Evolutionary conservation across 768 basidiomycete species (phyloP).

Genomic region (Suillus subaureus): DNA sequence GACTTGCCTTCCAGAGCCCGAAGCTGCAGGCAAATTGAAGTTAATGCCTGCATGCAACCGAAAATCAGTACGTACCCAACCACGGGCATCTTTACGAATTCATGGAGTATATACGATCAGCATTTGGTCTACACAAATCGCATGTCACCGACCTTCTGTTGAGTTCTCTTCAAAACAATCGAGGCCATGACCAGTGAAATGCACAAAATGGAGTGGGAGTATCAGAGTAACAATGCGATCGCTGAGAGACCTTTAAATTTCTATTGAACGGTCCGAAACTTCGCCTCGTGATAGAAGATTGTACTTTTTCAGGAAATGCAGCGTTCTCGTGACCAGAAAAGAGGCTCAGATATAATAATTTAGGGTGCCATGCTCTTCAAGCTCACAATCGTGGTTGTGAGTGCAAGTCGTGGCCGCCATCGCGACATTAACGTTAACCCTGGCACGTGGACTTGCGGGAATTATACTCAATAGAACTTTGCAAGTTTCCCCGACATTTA

Average conservation of each 20-base stretch:
- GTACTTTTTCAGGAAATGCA: slow-evolving; percentile 2
- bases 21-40: slow-evolving; percentile 43
- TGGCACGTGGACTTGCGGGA: not conserved
- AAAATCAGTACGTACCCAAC: slow-evolving; percentile 50
- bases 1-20: slow-evolving; percentile 71
- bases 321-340: slow-evolving; percentile 14
- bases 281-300: slow-evolving; percentile 7
- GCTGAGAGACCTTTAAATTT: not conserved
- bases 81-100: slow-evolving; percentile 60
- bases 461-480: too few species aligned
- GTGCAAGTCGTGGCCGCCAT: not conserved
- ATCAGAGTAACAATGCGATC: slow-evolving; percentile 14
- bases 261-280: slow-evolving; percentile 17
- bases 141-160: slow-evolving; percentile 48
- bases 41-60: not conserved
- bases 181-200: slow-evolving; percentile 44
- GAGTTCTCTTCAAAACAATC: slow-evolving; percentile 59
- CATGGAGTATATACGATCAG: not conserved
- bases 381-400: slow-evolving; percentile 3
- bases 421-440: too few species aligned
- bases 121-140: slow-evolving; percentile 7
- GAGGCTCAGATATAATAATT: slow-evolving; percentile 8
- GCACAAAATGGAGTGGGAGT: slow-evolving; percentile 15
- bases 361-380: slow-evolving; percentile 1
- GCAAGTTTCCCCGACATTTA: not conserved